These are phyloP conservation scores for Pseudoneurospora amorphoporcata DNA, from an alignment of 495 filamentous ascomycete genomes.

Conservation along the genomic window DNA sequence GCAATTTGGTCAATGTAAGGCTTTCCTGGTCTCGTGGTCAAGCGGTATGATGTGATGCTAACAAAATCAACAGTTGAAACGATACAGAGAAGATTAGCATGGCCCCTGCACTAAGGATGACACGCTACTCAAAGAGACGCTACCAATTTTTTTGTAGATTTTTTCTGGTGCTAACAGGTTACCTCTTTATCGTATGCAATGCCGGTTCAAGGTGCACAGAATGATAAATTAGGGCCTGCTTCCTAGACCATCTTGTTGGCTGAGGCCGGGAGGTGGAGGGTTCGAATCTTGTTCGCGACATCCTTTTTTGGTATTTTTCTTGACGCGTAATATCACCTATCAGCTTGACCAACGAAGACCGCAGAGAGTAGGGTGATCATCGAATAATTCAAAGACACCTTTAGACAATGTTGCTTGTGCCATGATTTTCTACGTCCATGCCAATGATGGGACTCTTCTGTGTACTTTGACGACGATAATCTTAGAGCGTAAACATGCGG, in stretches of 20 bases:
- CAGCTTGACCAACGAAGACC: background rate
- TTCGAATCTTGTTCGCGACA: conserved; percentile 1
- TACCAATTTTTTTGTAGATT: conserved; percentile 27
- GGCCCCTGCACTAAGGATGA: conserved; percentile 99
- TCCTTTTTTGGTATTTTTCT: background rate
- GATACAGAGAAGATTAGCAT: conserved; percentile 89
- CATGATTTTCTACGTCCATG: background rate
- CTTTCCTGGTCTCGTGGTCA: background rate
- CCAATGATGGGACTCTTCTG: background rate
- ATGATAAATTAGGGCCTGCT: background rate
- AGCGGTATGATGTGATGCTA: conserved; percentile 13
- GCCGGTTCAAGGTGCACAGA: background rate
- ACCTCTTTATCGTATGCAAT: background rate
- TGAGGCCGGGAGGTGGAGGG: background rate
- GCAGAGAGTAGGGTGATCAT: background rate
- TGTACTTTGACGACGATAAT: background rate
- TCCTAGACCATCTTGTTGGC: background rate
- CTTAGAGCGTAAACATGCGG: background rate
- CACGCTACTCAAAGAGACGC: conserved; percentile 94
- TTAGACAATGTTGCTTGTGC: background rate
- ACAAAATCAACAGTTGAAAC: conserved; percentile 19
- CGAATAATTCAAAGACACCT: background rate
- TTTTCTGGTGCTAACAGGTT: background rate
- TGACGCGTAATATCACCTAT: background rate
- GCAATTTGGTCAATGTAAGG: conserved; percentile 27